Conservation (phyloP, 73 alveolate genomes). For the Blepharisma japonicum region DNA sequence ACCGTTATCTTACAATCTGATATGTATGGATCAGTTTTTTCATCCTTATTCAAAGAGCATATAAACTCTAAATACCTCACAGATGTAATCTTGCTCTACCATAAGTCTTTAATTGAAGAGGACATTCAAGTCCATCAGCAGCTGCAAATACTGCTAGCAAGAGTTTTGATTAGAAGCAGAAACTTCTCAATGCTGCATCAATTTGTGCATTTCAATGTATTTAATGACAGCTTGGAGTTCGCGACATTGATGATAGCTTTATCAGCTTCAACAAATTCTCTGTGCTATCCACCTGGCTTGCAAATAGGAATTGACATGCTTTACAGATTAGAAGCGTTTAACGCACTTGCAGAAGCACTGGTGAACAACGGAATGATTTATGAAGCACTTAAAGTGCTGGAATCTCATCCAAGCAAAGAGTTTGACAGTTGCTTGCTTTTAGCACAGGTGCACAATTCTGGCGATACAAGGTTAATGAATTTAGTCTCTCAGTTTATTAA, state of each 20-base stretch:
- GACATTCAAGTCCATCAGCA: constrained; percentile 16
- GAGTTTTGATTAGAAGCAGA: background rate
- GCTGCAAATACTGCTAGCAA: background rate
- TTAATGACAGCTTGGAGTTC: background rate
- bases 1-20: background rate
- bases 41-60: background rate
- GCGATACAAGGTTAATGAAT: too few species aligned
- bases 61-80: background rate
- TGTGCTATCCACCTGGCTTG: background rate
- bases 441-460: too few species aligned
- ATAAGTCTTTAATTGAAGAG: background rate
- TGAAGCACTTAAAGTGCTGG: constrained; percentile 1
- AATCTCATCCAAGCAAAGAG: background rate
- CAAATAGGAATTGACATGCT: constrained; percentile 26
- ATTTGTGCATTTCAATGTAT: background rate
- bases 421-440: too few species aligned
- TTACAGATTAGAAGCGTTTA: background rate
- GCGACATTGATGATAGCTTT: background rate
- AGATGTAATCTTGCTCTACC: background rate
- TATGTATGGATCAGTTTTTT: background rate
- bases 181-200: background rate
- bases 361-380: background rate
- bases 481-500: too few species aligned
- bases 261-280: too few species aligned
- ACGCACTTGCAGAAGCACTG: background rate